A percentile compares a stretch with the other conserved stretches of the same genome.
Conservation (phyloP, 805 yeast species). For the Metschnikowia henanensis region DNA sequence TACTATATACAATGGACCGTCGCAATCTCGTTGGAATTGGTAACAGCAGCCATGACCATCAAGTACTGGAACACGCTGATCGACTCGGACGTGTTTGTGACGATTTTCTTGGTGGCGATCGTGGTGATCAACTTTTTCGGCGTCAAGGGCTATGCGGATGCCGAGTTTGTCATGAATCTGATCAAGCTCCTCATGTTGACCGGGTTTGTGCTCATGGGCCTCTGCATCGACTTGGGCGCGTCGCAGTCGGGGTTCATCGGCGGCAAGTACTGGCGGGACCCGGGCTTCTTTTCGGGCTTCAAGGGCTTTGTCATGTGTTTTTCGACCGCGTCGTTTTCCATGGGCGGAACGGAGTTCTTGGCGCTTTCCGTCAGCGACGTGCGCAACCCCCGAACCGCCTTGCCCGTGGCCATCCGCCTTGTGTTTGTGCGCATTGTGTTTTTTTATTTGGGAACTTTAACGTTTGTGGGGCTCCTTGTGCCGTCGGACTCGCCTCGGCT, state of each 20-base stretch:
- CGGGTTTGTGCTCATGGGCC: conserved; percentile 44
- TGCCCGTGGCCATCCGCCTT: conserved; percentile 43
- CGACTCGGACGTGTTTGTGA: conserved; percentile 57
- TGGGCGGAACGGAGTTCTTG: conserved; percentile 43
- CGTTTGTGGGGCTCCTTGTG: conserved; percentile 39
- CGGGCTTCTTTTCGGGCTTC: conserved; percentile 37
- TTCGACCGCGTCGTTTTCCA: conserved; percentile 40
- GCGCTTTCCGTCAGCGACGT: conserved; percentile 41
- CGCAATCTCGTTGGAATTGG: conserved; percentile 21
- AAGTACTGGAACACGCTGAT: conserved; percentile 52
- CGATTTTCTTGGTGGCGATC: conserved; percentile 49
- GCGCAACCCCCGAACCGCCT: conserved; percentile 37
- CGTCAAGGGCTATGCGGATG: conserved; percentile 47
- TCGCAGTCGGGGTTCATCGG: conserved; percentile 34
- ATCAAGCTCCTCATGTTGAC: conserved; percentile 37
- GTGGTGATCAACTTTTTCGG: conserved; percentile 46
- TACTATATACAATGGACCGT: conserved; percentile 32
- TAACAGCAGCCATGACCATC: conserved; percentile 45
- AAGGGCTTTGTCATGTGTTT: conserved; percentile 42
- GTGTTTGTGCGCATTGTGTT: conserved; percentile 38
- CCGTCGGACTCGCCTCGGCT: conserved; percentile 33
- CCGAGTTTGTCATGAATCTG: conserved; percentile 40
- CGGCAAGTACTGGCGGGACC: conserved; percentile 41
- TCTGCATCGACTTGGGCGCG: conserved; percentile 39
- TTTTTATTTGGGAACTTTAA: conserved; percentile 42